phyloP scores from a whole-genome alignment of 2,329 filamentous ascomycete species.

The Neofusicoccum sp. region DNA sequence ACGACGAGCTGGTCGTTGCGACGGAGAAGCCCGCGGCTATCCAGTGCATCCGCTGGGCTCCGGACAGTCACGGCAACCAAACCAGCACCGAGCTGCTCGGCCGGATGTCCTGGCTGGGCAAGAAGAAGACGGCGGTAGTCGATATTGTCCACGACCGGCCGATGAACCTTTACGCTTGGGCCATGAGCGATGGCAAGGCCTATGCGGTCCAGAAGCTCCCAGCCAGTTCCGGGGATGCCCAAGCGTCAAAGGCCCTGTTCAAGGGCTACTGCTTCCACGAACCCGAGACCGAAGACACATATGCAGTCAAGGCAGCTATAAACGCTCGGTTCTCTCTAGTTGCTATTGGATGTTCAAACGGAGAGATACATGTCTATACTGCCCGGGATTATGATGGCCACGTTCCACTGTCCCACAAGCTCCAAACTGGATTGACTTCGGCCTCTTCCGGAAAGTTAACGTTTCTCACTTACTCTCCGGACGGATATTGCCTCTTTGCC shows the following conservation, averaged over 20 bases:
- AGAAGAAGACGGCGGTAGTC: slow-evolving; percentile 65
- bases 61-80: slow-evolving; percentile 76
- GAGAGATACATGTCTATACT: slow-evolving; percentile 82
- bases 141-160: slow-evolving; percentile 94
- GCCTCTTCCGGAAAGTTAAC: slow-evolving; percentile 68
- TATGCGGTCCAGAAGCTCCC: slow-evolving; percentile 80
- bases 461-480: slow-evolving; percentile 81
- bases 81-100: slow-evolving; percentile 88
- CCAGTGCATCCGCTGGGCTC: slow-evolving; percentile 93
- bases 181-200: slow-evolving; percentile 80
- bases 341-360: slow-evolving; percentile 77
- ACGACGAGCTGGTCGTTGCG: slow-evolving; percentile 89
- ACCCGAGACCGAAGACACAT: slow-evolving; percentile 58
- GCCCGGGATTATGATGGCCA: slow-evolving; percentile 92
- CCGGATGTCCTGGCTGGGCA: slow-evolving; percentile 81
- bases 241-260: slow-evolving; percentile 67
- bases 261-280: slow-evolving; percentile 87
- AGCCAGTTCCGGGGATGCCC: slow-evolving; percentile 39
- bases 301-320: slow-evolving; percentile 74
- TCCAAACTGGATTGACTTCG: slow-evolving; percentile 67
- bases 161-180: slow-evolving; percentile 94
- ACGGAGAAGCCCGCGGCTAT: slow-evolving; percentile 90
- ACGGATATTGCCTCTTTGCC: slow-evolving; percentile 93
- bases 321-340: slow-evolving; percentile 95
- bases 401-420: slow-evolving; percentile 79